Conservation (phyloP, 116 monocot genomes). For the Trichopus zeylanicus region DNA sequence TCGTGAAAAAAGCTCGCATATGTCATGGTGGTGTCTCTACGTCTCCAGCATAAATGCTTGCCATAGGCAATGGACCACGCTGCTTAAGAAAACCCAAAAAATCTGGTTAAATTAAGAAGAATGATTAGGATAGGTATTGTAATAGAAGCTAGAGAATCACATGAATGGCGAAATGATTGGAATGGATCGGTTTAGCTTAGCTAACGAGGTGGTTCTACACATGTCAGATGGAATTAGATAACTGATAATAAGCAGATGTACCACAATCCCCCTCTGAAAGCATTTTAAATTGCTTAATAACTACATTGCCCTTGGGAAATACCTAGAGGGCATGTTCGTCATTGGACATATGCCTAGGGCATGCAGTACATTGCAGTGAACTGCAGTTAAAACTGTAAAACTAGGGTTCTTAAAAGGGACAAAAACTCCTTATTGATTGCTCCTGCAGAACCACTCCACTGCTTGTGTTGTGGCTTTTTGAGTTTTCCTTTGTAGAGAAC, state of each 20-base stretch:
- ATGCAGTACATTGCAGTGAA: not conserved
- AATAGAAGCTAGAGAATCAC: slow-evolving; percentile 1
- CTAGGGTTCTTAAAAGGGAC: not conserved
- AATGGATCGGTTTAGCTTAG: not conserved
- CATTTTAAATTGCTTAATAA: not conserved
- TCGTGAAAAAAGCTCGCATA: not conserved
- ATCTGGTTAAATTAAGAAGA: not conserved
- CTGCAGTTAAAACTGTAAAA: no score
- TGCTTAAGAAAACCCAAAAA: not conserved
- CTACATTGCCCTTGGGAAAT: no score
- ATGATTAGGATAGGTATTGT: not conserved
- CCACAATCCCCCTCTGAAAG: not conserved
- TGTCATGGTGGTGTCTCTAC: not conserved
- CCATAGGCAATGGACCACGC: not conserved
- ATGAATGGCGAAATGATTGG: slow-evolving; percentile 2
- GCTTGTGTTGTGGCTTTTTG: no score
- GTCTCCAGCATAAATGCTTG: not conserved
- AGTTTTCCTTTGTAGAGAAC: no score
- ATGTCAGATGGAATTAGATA: not conserved
- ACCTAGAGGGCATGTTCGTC: not conserved
- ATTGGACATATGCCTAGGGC: not conserved
- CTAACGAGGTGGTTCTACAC: not conserved
- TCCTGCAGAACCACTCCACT: not conserved
- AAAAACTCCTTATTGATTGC: not conserved
- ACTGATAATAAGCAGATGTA: not conserved